Evolutionary conservation across 2,329 filamentous ascomycete species (phyloP), one percentile per base, ranked within the genome.

Genomic region (Ophiostoma himal-ulmi): DNA sequence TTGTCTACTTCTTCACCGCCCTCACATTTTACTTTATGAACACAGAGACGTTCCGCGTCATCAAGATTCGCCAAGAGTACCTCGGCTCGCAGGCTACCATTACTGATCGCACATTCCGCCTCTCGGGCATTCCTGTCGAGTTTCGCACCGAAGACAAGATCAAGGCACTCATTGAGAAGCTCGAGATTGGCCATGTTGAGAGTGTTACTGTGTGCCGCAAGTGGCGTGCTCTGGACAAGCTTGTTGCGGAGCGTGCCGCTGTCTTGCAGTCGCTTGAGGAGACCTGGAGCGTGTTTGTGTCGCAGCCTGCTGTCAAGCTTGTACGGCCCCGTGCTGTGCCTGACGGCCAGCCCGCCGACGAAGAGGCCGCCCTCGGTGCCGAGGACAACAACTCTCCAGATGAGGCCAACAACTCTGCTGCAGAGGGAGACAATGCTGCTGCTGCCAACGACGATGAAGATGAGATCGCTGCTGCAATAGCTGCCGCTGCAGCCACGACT

Each of bases 81-180:
- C 85, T 99, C 11, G 95, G 95, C 14, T 93, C 90, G 30, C 94
- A 98, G 79, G 94, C 91, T 0, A 98, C 94, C n/a, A 88, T 97
- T 68, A 98, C 95, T 1, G 95, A 99, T 79, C 89, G 94, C 41
- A 99, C 95, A 0, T 94, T 99, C 76, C 89, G 93, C 34, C 81
- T 99, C 22, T 95, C 94, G 0, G 94, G 94, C 0, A 94, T 99
- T 30, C 95, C 96, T 0, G 77, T 80, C 3, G 89, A 94, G 34
- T 81, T 98, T 71, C 87, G 92, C 71, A 91, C 91, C 0, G 94
- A 98, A 78, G 86, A 88, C 11, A 90, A 90, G 75, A 92, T 99
- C 74, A 95, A 92, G 77, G 84, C 91, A 3, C 89, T 97, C 70
- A 88, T 99, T 36, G 94, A 99, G 76, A 91, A 90, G 72, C 82